Percentiles rank a stretch among this genome's conserved stretches.
phyloP scores from a whole-genome alignment of 352 stramenopile genomes.

The Phytopythium kandeliae region DNA sequence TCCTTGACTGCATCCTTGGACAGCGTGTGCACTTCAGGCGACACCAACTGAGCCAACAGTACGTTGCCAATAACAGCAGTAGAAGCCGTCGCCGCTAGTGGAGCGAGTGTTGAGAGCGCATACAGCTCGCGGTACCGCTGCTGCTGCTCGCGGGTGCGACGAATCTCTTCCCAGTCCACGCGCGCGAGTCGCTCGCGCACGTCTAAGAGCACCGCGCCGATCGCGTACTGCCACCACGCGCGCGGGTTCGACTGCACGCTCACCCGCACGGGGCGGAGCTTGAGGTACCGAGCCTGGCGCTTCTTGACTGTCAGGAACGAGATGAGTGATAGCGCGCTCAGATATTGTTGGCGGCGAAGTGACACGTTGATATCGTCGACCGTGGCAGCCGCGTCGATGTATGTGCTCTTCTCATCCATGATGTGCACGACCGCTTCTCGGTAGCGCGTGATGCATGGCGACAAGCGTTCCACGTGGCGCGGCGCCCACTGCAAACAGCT shows the following conservation, averaged over 20 bases:
- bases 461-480: slow-evolving; percentile 52
- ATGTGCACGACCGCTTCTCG: slow-evolving; percentile 76
- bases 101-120: slow-evolving; percentile 11
- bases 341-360: slow-evolving; percentile 61
- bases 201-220: slow-evolving; percentile 64
- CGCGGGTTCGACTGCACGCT: slow-evolving; percentile 41
- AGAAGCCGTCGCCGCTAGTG: not conserved
- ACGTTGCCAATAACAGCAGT: slow-evolving; percentile 12
- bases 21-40: slow-evolving; percentile 27
- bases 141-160: slow-evolving; percentile 24
- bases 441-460: slow-evolving; percentile 59
- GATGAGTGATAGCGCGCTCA: slow-evolving; percentile 63
- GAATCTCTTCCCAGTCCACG: slow-evolving; percentile 58
- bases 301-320: slow-evolving; percentile 67
- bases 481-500: slow-evolving; percentile 76
- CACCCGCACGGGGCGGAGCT: slow-evolving; percentile 41
- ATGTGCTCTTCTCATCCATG: slow-evolving; percentile 87
- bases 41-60: slow-evolving; percentile 31
- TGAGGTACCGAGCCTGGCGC: slow-evolving; percentile 49
- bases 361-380: slow-evolving; percentile 72
- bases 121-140: slow-evolving; percentile 67
- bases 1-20: slow-evolving; percentile 39
- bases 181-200: slow-evolving; percentile 62
- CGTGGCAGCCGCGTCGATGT: slow-evolving; percentile 66
- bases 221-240: slow-evolving; percentile 76